A percentile compares a stretch with the other conserved stretches of the same genome.
These are phyloP conservation scores for Catharanthus roseus DNA, from an alignment of 257 asterid genomes.

Conservation along the genomic window DNA sequence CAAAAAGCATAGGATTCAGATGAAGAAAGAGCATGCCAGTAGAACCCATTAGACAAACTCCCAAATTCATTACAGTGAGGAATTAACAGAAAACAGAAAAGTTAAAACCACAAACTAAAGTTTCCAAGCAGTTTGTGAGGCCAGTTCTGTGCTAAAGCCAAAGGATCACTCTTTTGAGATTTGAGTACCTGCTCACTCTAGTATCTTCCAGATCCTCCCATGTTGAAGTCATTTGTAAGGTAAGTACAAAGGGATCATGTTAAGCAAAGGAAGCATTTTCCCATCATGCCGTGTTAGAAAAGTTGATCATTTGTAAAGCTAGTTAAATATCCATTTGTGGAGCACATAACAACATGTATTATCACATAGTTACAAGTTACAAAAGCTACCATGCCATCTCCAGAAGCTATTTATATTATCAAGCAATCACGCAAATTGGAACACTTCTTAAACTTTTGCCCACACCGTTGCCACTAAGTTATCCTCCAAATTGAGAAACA, in stretches of 20 bases:
- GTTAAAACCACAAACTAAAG: background rate
- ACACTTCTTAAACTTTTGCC: background rate
- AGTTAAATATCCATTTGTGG: background rate
- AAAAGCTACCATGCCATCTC: background rate
- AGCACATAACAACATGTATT: background rate
- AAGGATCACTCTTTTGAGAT: background rate
- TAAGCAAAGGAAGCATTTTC: background rate
- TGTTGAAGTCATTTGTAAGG: background rate
- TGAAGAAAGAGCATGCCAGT: background rate
- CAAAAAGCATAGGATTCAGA: background rate
- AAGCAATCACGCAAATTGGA: background rate
- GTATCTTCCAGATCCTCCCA: background rate
- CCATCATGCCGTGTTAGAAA: background rate
- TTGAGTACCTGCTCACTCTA: background rate
- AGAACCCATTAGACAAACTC: background rate
- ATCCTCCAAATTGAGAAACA: background rate
- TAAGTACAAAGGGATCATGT: background rate
- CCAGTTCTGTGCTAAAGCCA: background rate
- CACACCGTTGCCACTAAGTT: background rate
- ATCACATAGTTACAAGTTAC: background rate
- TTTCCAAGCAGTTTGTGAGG: background rate
- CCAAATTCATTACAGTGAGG: background rate
- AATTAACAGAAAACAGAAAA: too few species aligned
- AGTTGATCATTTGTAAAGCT: background rate
- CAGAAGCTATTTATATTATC: background rate